Base-by-base conservation (phyloP, 2,329 filamentous ascomycete genomes). In the Cryphonectria carpinicola region DNA sequence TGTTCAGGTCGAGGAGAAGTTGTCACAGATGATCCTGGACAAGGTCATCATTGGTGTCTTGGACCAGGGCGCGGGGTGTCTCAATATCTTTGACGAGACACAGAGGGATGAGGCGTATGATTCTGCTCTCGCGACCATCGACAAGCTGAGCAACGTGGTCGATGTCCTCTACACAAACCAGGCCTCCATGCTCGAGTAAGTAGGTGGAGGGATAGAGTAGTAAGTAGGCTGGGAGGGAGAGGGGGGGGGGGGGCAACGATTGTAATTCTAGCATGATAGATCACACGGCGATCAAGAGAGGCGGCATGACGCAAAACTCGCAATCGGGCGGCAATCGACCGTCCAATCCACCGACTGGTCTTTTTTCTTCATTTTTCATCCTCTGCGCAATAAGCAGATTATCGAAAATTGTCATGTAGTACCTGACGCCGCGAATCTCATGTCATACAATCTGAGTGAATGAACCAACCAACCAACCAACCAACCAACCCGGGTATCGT, bases 21-120 rank as follows among this genome's bases (percentile, higher is more conserved):
- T 99, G 74, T 97, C 93, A 62, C 97, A 99, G 87, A 99, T 99
- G 97, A 99, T 99, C 79, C 88, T 99, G 71, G 96, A 99, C 85
- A 98, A 98, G 87, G 94, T 98, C 78, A 98, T 99, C 79, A 94
- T 98, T 76, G 96, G 97, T 71, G 96, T 99, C 69, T 84, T 99
- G 76, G 96, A 99, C 81, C 96, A 99, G 83, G 96, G 96, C 65
- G 93, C 94, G n/a, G 95, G 95, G 54, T 98, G 97, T 81, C 87
- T 99, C 80, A 97, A 98, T 81, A 94, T 99, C 76, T 99, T 92
- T 79, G 96, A 99, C 79, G 96, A 99, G 88, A 93, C 93, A 19
- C 92, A 97, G 80, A 89, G 95, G 74, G 96, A 99, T 80, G 91
- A 95, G 83, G 92, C 93, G 46, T 99, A 99, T 79, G 96, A 98